Percentiles rank a stretch among this genome's conserved stretches.
Evolutionary conservation across 352 stramenopile species (phyloP).

Genomic region (Phytophthora foliorum): DNA sequence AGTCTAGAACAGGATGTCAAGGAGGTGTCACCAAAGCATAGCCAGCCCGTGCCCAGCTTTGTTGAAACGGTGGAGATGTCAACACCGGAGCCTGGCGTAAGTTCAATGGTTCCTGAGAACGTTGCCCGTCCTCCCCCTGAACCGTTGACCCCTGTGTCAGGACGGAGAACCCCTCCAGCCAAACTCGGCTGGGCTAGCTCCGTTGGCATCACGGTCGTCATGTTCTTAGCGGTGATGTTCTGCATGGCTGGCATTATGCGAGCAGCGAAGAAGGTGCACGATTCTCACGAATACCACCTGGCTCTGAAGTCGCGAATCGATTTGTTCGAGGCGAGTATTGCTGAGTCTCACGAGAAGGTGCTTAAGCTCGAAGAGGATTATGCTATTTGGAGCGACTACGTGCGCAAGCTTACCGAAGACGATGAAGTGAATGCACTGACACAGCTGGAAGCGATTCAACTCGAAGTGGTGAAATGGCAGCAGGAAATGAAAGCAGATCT

Average conservation of each 20-base stretch:
- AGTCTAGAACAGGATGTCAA: not conserved
- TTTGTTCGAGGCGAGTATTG: constrained; percentile 71
- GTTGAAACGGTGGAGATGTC: constrained; percentile 1
- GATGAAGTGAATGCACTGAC: constrained; percentile 68
- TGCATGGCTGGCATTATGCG: constrained; percentile 60
- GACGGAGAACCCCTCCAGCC: constrained; percentile 4
- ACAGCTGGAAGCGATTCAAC: constrained; percentile 75
- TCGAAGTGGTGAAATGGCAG: constrained; percentile 80
- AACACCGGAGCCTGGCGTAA: not conserved
- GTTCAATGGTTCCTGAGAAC: not conserved
- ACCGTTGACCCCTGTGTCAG: not conserved
- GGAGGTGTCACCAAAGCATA: not conserved
- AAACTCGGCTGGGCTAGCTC: constrained; percentile 33
- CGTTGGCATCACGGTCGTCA: constrained; percentile 43
- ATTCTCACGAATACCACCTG: constrained; percentile 74
- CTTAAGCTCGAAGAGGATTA: constrained; percentile 78
- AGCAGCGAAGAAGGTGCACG: constrained; percentile 57
- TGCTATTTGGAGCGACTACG: constrained; percentile 77
- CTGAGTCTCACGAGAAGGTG: constrained; percentile 73
- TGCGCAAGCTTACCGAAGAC: constrained; percentile 72
- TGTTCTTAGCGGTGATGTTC: constrained; percentile 62
- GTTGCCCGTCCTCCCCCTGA: not conserved
- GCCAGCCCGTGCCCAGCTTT: constrained; percentile 1
- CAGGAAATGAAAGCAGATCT: constrained; percentile 78
- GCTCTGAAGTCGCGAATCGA: constrained; percentile 64